Percentiles rank a stretch among this genome's conserved stretches.
Conservation (phyloP, 768 basidiomycete species). For the Lentinula detonsa region DNA sequence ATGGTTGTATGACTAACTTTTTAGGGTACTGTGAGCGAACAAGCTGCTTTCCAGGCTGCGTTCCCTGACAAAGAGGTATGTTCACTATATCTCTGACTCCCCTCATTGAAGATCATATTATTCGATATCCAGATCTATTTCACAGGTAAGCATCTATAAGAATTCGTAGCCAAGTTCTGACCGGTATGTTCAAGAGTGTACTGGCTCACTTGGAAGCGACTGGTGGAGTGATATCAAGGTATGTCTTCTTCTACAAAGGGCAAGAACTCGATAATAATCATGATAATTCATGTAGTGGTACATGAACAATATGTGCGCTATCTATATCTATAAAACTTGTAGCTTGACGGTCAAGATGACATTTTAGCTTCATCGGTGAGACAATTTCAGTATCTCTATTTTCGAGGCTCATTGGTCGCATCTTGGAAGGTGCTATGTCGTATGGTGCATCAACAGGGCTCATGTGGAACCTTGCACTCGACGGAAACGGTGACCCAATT, state of each 20-base stretch:
- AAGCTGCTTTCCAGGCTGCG: constrained; percentile 48
- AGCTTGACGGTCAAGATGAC: neutral
- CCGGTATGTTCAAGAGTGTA: constrained; percentile 41
- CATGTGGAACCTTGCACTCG: constrained; percentile 75
- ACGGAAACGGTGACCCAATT: constrained; percentile 53
- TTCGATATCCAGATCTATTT: constrained; percentile 29
- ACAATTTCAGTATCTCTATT: neutral
- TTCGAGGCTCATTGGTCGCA: neutral
- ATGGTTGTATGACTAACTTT: neutral
- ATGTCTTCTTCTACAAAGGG: constrained; percentile 3
- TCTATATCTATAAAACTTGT: neutral
- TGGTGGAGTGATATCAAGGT: constrained; percentile 84
- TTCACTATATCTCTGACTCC: neutral
- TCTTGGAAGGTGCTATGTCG: constrained; percentile 12
- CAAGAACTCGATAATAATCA: neutral
- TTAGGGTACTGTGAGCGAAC: constrained; percentile 41
- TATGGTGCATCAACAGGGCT: constrained; percentile 37
- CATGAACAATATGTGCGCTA: constrained; percentile 55
- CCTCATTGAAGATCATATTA: neutral
- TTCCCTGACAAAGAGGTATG: constrained; percentile 51
- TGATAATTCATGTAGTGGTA: constrained; percentile 43
- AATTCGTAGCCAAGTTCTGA: neutral
- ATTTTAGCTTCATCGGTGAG: constrained; percentile 17
- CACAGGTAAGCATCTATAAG: constrained; percentile 23
- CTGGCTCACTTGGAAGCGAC: constrained; percentile 58